Evolutionary conservation across 495 filamentous ascomycete genomes (phyloP), one percentile per base, ranked within the genome.

Genomic region (Neurospora sp.): DNA sequence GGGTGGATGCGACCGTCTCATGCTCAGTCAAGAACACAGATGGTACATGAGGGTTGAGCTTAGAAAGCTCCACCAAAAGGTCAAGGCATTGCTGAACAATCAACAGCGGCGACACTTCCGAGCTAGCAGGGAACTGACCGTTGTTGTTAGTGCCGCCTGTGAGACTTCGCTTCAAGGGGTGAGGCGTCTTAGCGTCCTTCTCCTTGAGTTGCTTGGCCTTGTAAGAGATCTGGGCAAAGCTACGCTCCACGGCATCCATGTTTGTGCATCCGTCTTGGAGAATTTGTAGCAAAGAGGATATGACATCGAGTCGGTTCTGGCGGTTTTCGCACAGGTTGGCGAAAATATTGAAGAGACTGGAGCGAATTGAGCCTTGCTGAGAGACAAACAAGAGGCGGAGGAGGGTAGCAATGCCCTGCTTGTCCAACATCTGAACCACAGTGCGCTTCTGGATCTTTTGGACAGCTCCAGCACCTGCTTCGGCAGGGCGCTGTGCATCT

Each of bases 11-110:
- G n/a, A 84, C 84, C 22, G 87, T 89, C 72, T 99, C 96, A 78
- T 98, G 96, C 82, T 98, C 96, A 7, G 93, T 97, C 61, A 99
- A 81, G 88, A 99, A 98, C 81, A 98, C 95, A 68, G 90, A 92
- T 37, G 94, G 90, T 68, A 98, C 90, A 75, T 95, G 92, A 3
- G 79, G 76, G 70, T 96, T 97, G 79, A 92, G 92, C 75, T 89
- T 87, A 6, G 91, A 91, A 42, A 99, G 86, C 77, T 92, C 93
- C 40, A 90, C 89, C 9, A 99, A 85, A 12, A 94, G 89, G 69
- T 88, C 87, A 41, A 99, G 87, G 75, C 95, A 98, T 81, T 99
- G 96, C 78, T 98, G 95, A 10, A 98, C 93, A 53, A 99, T 92
- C 87, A 97, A 90, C 68, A 97, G 86, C 22, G 96, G 96, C 1